Percentiles rank a stretch among this genome's conserved stretches.
These are phyloP conservation scores for Geotrichum australiense DNA, from an alignment of 1,139 yeast species.

Conservation along the genomic window DNA sequence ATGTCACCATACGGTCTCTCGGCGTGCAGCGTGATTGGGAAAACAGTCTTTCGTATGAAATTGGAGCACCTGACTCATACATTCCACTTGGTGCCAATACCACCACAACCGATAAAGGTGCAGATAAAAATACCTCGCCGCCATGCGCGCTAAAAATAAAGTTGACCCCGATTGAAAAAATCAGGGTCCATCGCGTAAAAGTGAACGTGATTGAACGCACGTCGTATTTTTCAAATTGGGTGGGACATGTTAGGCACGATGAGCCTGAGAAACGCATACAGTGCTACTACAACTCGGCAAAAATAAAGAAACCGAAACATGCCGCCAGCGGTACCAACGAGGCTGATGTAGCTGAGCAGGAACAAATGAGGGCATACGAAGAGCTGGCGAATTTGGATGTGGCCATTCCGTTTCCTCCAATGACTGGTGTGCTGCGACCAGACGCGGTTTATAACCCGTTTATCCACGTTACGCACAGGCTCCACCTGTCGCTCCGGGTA, in stretches of 20 bases:
- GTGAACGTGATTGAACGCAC: conserved; percentile 68
- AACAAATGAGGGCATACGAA: conserved; percentile 2
- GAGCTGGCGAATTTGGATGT: no score
- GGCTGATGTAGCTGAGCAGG: conserved; percentile 2
- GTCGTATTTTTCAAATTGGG: conserved; percentile 46
- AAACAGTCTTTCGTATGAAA: conserved; percentile 67
- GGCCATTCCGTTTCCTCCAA: neutral
- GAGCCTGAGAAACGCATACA: conserved; percentile 29
- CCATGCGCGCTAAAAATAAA: conserved; percentile 57
- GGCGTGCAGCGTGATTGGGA: conserved; percentile 81
- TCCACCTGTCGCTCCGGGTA: conserved; percentile 72
- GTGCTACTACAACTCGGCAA: conserved; percentile 29
- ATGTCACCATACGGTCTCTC: conserved; percentile 65
- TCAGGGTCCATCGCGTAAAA: conserved; percentile 62
- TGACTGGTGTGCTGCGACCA: conserved; percentile 42
- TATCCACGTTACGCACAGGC: conserved; percentile 63
- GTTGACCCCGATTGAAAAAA: conserved; percentile 62
- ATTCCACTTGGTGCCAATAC: conserved; percentile 68
- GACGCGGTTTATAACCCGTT: conserved; percentile 64
- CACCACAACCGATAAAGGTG: no score
- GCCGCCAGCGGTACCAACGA: conserved; percentile 1
- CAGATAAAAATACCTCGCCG: no score
- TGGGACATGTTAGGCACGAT: conserved; percentile 25
- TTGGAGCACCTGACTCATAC: conserved; percentile 69
- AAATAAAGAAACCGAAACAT: conserved; percentile 8